Conservation (phyloP, 2,329 filamentous ascomycete genomes). For the Neonectria ditissima region DNA sequence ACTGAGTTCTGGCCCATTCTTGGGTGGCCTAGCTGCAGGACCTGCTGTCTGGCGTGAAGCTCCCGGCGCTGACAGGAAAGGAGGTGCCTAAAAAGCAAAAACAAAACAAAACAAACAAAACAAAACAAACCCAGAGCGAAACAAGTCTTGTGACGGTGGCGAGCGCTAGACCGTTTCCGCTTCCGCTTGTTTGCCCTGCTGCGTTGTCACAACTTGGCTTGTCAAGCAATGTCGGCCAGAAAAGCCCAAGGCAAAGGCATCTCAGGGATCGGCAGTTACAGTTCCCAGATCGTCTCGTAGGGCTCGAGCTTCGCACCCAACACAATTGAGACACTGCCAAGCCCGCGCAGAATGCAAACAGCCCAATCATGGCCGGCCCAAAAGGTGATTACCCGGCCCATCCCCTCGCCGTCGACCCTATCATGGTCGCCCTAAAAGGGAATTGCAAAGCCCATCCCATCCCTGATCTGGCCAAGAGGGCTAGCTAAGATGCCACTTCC, state of each 20-base stretch:
- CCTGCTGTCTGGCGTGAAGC: not conserved
- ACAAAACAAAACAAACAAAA: too few species aligned
- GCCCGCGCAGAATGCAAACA: not conserved
- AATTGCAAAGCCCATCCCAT: not conserved
- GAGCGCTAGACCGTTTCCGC: not conserved
- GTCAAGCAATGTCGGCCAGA: not conserved
- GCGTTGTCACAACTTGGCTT: too few species aligned
- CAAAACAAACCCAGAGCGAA: too few species aligned
- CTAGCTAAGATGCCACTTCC: not conserved
- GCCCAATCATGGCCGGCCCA: not conserved
- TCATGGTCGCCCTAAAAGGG: not conserved
- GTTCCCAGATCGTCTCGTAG: not conserved
- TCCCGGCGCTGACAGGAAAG: not conserved
- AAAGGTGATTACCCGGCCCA: not conserved
- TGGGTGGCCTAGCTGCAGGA: not conserved
- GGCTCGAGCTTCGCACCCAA: not conserved
- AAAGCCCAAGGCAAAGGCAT: too few species aligned
- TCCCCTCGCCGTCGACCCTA: not conserved
- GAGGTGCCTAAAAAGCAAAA: not conserved
- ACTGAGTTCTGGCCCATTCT: not conserved
- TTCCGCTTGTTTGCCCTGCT: not conserved
- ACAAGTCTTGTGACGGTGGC: not conserved
- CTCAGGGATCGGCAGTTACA: not conserved
- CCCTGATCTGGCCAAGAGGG: constrained; percentile 1
- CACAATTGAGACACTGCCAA: not conserved